A percentile compares a stretch with the other conserved stretches of the same genome.
These are phyloP conservation scores for Tricholoma terreum DNA, from an alignment of 768 basidiomycete species.

Conservation along the genomic window DNA sequence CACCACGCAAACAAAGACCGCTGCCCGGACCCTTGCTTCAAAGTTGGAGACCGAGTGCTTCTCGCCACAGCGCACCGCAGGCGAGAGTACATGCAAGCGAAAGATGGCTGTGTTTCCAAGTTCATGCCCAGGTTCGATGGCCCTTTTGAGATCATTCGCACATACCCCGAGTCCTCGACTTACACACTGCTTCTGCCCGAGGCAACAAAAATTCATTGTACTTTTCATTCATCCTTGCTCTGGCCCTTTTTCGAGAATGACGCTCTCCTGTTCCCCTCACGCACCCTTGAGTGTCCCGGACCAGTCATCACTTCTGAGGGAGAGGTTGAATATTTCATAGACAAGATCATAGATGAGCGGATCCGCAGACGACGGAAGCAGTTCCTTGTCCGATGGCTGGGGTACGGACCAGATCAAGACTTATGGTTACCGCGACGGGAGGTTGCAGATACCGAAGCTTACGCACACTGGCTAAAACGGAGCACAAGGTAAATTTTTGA, in stretches of 20 bases:
- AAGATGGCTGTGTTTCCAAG: slow-evolving; percentile 27
- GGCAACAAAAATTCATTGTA: not conserved
- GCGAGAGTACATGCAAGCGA: slow-evolving; percentile 17
- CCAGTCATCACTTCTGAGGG: not conserved
- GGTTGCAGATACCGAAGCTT: too few species aligned
- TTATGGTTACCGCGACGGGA: too few species aligned
- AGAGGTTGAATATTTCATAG: too few species aligned
- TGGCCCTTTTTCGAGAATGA: not conserved
- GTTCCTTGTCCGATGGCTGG: too few species aligned
- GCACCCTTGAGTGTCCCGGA: not conserved
- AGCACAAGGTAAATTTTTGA: too few species aligned
- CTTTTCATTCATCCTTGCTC: too few species aligned
- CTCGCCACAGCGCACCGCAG: slow-evolving; percentile 23
- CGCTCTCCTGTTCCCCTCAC: not conserved
- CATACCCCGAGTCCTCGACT: slow-evolving; percentile 15
- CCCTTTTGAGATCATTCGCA: slow-evolving; percentile 17
- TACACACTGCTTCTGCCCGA: slow-evolving; percentile 22
- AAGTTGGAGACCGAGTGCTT: slow-evolving; percentile 24
- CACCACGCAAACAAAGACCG: too few species aligned
- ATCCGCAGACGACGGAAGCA: too few species aligned
- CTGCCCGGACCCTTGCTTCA: not conserved
- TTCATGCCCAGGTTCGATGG: slow-evolving; percentile 36
- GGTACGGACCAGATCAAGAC: too few species aligned
- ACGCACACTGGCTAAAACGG: too few species aligned
- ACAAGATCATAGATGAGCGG: too few species aligned